Evolutionary conservation across 257 asterid species (phyloP).

Genomic region (Lithospermum erythrorhizon): DNA sequence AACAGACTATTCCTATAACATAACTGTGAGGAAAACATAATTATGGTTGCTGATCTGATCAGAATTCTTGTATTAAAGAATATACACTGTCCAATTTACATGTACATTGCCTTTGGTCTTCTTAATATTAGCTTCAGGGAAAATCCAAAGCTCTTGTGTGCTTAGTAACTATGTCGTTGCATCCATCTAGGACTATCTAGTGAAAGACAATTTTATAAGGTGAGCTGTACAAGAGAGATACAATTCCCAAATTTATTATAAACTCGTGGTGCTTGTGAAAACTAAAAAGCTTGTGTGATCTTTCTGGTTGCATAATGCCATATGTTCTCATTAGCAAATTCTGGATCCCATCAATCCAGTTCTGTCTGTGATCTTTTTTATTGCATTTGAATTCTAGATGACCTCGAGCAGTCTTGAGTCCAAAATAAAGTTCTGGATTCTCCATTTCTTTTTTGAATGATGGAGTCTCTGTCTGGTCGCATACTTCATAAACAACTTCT

Average conservation of each 20-base stretch:
- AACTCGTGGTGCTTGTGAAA: conserved; percentile 1
- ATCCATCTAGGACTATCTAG: background rate
- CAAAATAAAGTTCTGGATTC: conserved; percentile 50
- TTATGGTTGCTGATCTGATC: background rate
- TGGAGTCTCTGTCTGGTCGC: conserved; percentile 45
- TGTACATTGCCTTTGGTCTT: too few species aligned
- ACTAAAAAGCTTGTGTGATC: conserved; percentile 35
- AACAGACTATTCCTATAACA: background rate
- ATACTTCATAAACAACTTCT: conserved; percentile 65
- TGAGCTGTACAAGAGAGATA: background rate
- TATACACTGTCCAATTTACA: background rate
- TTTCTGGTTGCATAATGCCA: conserved; percentile 40
- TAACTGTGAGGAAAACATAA: background rate
- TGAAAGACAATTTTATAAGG: too few species aligned
- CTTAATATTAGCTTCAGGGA: background rate
- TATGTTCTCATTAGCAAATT: conserved; percentile 32
- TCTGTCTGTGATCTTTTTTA: conserved; percentile 52
- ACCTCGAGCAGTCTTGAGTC: conserved; percentile 64
- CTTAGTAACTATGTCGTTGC: background rate
- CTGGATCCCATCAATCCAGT: conserved; percentile 61
- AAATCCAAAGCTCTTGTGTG: background rate
- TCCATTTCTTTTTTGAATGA: conserved; percentile 57
- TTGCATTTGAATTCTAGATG: conserved; percentile 76
- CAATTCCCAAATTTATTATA: too few species aligned
- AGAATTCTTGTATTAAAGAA: background rate